Conservation (phyloP, 2,329 filamentous ascomycete species). For the Fusarium brachygibbosum region DNA sequence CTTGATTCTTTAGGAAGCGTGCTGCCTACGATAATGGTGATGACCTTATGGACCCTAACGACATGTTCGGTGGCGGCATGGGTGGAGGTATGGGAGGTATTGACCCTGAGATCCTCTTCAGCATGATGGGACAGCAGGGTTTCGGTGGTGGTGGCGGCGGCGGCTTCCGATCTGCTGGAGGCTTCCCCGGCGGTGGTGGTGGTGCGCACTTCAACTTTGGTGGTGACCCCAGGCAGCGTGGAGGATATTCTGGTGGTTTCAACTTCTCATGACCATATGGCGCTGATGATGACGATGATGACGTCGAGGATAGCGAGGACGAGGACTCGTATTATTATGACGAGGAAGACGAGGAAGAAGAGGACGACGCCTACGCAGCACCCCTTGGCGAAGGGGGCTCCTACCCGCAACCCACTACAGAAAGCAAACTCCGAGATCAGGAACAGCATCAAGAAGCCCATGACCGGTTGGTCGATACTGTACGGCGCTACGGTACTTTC, state of each 20-base stretch:
- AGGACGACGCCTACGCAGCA: constrained; percentile 47
- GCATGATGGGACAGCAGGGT: constrained; percentile 81
- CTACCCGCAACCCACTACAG: constrained; percentile 27
- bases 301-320: constrained; percentile 53
- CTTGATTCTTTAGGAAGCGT: constrained; percentile 73
- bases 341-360: constrained; percentile 45
- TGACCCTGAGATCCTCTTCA: constrained; percentile 83
- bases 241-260: constrained; percentile 56
- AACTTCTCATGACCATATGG: constrained; percentile 66
- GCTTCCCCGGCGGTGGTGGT: constrained; percentile 63
- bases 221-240: constrained; percentile 54
- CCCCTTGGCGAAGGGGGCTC: constrained; percentile 39
- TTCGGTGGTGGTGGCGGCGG: constrained; percentile 69
- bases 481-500: constrained; percentile 60
- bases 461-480: constrained; percentile 56
- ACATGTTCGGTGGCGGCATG: constrained; percentile 84
- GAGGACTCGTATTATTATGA: constrained; percentile 39
- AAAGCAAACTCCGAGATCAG: constrained; percentile 50
- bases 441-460: constrained; percentile 53
- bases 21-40: constrained; percentile 92
- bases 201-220: constrained; percentile 72
- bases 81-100: constrained; percentile 76
- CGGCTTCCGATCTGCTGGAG: constrained; percentile 65
- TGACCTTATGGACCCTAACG: constrained; percentile 87
- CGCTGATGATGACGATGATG: constrained; percentile 52